Evolutionary conservation across 78 protist genomes (phyloP), one percentile per base, ranked within the genome.

Genomic region (Andalucia godoyi): DNA sequence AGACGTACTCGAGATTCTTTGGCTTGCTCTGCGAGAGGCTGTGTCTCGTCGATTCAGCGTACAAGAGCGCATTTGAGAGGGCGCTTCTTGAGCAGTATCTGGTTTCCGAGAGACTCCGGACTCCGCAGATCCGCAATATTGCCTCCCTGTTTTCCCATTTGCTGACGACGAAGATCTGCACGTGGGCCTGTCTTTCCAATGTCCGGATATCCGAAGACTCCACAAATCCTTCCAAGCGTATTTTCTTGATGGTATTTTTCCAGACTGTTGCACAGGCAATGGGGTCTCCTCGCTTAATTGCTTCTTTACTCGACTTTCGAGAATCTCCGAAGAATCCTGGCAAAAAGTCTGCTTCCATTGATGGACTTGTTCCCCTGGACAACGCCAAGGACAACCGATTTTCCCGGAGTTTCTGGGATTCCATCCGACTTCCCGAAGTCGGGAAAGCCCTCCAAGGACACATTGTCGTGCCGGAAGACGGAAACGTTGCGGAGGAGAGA

Each of bases 241-340:
- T 94, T 68, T 96, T 96, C 62, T 68, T 96, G 75, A 92, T 93
- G 73, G 70, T 75, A 18, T 61, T 96, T 27, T 88, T 95, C 61
- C 80, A 72, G 43, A 87, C 92, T 65, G 15, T 95, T 18, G 79
- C 85, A 25, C 93, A 89, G 78, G 68, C 29, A 50, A 13, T 94
- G 53, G 98, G 98, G n/a, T n/a, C n/a, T n/a, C n/a, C n/a, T n/a
- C n/a, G n/a, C n/a, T n/a, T n/a, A n/a, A n/a, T n/a, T n/a, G n/a
- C n/a, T n/a, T n/a, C n/a, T n/a, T n/a, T n/a, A n/a, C n/a, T n/a
- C n/a, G n/a, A n/a, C n/a, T n/a, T n/a, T n/a, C n/a, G n/a, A n/a
- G n/a, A n/a, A n/a, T n/a, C n/a, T n/a, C n/a, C n/a, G n/a, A n/a
- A n/a, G n/a, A n/a, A n/a, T n/a, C n/a, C n/a, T n/a, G n/a, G n/a